Percentiles rank a stretch among this genome's conserved stretches.
phyloP scores from a whole-genome alignment of 2,329 filamentous ascomycete species.

The Trichoderma sp. region DNA sequence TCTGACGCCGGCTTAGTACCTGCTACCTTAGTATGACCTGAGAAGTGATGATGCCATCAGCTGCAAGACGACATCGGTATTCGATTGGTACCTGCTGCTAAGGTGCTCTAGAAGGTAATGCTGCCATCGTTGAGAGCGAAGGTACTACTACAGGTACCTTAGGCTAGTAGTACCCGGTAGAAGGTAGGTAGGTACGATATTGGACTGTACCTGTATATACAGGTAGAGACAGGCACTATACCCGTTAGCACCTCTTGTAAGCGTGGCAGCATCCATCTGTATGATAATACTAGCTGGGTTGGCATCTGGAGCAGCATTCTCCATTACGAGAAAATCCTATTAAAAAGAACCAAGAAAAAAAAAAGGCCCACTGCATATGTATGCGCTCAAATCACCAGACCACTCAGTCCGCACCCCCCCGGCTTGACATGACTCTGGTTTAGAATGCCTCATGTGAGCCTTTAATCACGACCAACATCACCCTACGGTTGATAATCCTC shows the following conservation, averaged over 20 bases:
- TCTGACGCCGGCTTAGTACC: not conserved
- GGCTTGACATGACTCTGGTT: not conserved
- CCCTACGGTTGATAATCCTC: not conserved
- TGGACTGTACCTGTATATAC: too few species aligned
- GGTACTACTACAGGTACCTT: not conserved
- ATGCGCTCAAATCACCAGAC: constrained; percentile 15
- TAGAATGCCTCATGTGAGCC: not conserved
- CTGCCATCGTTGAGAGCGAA: not conserved
- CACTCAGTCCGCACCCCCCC: not conserved
- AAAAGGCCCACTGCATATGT: constrained; percentile 1
- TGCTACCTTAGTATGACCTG: not conserved
- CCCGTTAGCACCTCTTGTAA: not conserved
- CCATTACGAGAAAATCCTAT: not conserved
- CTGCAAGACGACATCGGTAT: not conserved
- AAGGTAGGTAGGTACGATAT: too few species aligned
- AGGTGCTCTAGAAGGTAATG: too few species aligned
- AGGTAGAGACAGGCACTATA: not conserved
- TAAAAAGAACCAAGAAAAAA: not conserved
- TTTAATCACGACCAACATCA: not conserved
- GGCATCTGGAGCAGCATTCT: not conserved
- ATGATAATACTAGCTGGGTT: not conserved
- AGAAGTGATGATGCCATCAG: not conserved
- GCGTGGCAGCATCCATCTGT: not conserved
- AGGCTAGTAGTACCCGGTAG: too few species aligned
- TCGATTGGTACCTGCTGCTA: not conserved